phyloP scores from a whole-genome alignment of 2,329 filamentous ascomycete genomes.

The Triangularia setosa region DNA sequence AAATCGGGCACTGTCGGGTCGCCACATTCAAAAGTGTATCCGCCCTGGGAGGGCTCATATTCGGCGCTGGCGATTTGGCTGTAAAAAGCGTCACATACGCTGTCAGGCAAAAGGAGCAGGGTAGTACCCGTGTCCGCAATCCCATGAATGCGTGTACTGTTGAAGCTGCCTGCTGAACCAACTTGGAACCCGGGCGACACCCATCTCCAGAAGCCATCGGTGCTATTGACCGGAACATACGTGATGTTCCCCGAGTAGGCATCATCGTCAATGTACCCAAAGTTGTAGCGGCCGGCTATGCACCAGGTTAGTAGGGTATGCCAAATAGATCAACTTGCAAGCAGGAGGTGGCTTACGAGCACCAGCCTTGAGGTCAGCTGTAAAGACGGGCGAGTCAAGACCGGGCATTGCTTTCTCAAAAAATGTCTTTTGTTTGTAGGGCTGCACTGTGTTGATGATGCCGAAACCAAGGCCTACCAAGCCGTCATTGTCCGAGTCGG shows the following conservation, averaged over 20 bases:
- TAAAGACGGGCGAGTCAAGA: constrained; percentile 32
- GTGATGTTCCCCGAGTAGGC: constrained; percentile 55
- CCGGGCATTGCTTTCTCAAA: constrained; percentile 33
- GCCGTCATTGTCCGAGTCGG: constrained; percentile 37
- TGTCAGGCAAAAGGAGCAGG: constrained; percentile 47
- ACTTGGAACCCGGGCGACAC: constrained; percentile 34
- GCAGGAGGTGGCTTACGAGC: constrained; percentile 29
- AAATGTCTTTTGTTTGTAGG: constrained; percentile 41
- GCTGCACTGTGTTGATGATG: constrained; percentile 40
- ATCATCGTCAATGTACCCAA: constrained; percentile 49
- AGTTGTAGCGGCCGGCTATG: constrained; percentile 34
- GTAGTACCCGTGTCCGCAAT: constrained; percentile 60
- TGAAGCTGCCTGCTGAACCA: constrained; percentile 29
- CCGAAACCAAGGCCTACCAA: constrained; percentile 44
- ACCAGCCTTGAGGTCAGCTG: constrained; percentile 32
- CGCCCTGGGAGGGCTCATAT: constrained; percentile 37
- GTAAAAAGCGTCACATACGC: constrained; percentile 51
- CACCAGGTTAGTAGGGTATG: background rate
- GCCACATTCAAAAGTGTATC: constrained; percentile 51
- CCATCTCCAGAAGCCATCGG: constrained; percentile 63
- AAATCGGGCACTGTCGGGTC: constrained; percentile 43
- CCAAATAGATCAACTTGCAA: background rate
- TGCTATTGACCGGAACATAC: constrained; percentile 52
- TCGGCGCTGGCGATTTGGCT: constrained; percentile 41
- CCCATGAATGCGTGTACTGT: constrained; percentile 31